Evolutionary conservation across 2,329 filamentous ascomycete species (phyloP).

Genomic region (Diaporthe australafricana): DNA sequence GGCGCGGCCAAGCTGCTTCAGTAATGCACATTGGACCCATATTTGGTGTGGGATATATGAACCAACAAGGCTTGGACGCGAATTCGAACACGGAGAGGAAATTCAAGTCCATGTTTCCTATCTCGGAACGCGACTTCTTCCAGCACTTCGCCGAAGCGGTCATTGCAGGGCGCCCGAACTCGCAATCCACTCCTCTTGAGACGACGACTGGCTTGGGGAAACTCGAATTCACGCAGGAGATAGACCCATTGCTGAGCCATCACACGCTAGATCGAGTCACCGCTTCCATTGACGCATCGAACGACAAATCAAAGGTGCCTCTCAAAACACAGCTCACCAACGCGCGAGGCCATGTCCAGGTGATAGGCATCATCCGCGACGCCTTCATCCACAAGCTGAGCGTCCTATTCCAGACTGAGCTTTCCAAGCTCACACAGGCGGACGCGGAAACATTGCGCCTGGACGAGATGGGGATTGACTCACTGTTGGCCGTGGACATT

Average conservation of each 20-base stretch:
- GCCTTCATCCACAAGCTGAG: not conserved
- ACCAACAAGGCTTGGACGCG: constrained; percentile 32
- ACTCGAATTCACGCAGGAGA: not conserved
- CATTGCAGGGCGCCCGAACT: constrained; percentile 26
- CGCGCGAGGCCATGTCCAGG: not conserved
- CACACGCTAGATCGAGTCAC: not conserved
- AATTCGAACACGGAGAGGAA: too few relatives aligned
- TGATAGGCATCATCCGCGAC: not conserved
- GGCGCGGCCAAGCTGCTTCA: constrained; percentile 51
- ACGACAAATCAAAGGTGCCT: too few relatives aligned
- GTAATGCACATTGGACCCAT: constrained; percentile 53
- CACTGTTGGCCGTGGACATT: constrained; percentile 45
- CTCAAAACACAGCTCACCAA: too few relatives aligned
- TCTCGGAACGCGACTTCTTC: constrained; percentile 53
- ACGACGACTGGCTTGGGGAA: not conserved
- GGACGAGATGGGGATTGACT: constrained; percentile 40
- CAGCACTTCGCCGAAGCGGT: constrained; percentile 56
- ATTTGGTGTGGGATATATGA: constrained; percentile 55
- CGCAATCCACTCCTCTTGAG: not conserved
- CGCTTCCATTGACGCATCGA: too few relatives aligned
- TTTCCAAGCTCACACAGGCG: not conserved
- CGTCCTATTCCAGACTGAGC: not conserved
- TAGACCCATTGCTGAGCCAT: not conserved
- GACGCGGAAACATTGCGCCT: not conserved
- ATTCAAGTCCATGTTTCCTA: not conserved